These are phyloP conservation scores for Pistacia atlantica DNA, from an alignment of 345 rosid genomes.

Conservation along the genomic window DNA sequence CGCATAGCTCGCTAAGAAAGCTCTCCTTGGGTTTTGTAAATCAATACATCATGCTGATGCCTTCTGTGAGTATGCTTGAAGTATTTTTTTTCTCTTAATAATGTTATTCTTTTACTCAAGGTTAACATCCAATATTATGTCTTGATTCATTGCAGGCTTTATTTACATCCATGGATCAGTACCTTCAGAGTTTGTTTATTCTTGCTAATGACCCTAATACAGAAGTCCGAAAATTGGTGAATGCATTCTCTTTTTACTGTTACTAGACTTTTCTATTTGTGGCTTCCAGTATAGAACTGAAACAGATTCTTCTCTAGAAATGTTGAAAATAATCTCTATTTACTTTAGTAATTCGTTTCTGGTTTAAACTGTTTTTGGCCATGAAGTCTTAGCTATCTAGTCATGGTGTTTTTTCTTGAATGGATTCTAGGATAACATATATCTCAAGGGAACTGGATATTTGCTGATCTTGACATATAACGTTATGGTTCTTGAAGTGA, in stretches of 20 bases:
- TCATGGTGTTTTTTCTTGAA: background rate
- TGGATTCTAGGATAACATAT: background rate
- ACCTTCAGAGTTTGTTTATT: too few relatives aligned
- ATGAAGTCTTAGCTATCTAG: background rate
- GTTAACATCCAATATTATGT: background rate
- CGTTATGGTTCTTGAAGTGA: background rate
- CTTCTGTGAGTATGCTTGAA: too few relatives aligned
- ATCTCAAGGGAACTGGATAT: background rate
- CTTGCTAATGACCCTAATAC: too few relatives aligned
- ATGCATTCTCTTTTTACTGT: constrained; percentile 23
- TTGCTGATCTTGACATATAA: background rate
- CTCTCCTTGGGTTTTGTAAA: too few relatives aligned
- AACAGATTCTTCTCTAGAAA: background rate
- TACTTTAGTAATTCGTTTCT: background rate
- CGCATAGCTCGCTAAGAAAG: too few relatives aligned
- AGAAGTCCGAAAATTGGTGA: constrained; percentile 75
- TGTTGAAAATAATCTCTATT: background rate
- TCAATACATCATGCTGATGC: too few relatives aligned
- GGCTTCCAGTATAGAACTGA: background rate
- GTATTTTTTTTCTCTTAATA: background rate
- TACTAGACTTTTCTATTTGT: background rate
- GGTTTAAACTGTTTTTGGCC: background rate
- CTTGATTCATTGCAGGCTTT: too few relatives aligned
- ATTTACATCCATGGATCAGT: too few relatives aligned
- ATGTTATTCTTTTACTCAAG: constrained; percentile 11